A percentile compares a stretch with the other conserved stretches of the same genome.
These are phyloP conservation scores for Trematosphaeria pertusa DNA, from an alignment of 2,329 filamentous ascomycete genomes.

Conservation along the genomic window DNA sequence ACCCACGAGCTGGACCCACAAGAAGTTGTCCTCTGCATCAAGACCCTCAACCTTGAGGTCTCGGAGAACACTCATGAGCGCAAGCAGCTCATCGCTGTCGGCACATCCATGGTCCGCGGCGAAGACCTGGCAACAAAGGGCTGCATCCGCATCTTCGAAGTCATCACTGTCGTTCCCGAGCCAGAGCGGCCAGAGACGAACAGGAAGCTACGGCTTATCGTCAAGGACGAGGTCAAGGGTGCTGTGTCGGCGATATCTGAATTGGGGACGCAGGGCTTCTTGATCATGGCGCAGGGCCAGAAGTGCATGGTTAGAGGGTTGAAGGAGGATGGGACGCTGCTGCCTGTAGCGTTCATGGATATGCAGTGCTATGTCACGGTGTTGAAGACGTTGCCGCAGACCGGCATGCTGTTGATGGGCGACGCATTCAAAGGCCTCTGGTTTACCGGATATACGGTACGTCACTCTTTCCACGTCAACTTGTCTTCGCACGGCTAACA, in stretches of 20 bases:
- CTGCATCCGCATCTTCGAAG: constrained; percentile 86
- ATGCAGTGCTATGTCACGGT: constrained; percentile 92
- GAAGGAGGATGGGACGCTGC: constrained; percentile 90
- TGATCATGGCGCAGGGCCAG: constrained; percentile 90
- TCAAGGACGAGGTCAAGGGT: constrained; percentile 90
- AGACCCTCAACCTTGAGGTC: constrained; percentile 83
- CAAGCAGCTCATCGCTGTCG: constrained; percentile 80
- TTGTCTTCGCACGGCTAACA: constrained; percentile 18
- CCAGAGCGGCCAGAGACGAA: constrained; percentile 85
- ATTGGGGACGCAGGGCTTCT: constrained; percentile 84
- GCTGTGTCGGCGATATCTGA: constrained; percentile 87
- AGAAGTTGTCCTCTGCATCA: constrained; percentile 81
- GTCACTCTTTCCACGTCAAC: constrained; percentile 19
- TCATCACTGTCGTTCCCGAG: constrained; percentile 90
- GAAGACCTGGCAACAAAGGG: constrained; percentile 90
- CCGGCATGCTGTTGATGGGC: constrained; percentile 84
- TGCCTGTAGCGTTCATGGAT: constrained; percentile 96
- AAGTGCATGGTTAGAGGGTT: constrained; percentile 97
- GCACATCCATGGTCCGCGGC: constrained; percentile 83
- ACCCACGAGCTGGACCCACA: constrained; percentile 73
- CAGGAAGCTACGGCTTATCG: constrained; percentile 82
- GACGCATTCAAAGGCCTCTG: constrained; percentile 94
- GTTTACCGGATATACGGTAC: constrained; percentile 88
- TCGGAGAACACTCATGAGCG: constrained; percentile 91
- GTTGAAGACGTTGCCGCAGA: constrained; percentile 82